These are phyloP conservation scores for Fonsecaea multimorphosa DNA, from an alignment of 2,329 filamentous ascomycete genomes.

Conservation along the genomic window DNA sequence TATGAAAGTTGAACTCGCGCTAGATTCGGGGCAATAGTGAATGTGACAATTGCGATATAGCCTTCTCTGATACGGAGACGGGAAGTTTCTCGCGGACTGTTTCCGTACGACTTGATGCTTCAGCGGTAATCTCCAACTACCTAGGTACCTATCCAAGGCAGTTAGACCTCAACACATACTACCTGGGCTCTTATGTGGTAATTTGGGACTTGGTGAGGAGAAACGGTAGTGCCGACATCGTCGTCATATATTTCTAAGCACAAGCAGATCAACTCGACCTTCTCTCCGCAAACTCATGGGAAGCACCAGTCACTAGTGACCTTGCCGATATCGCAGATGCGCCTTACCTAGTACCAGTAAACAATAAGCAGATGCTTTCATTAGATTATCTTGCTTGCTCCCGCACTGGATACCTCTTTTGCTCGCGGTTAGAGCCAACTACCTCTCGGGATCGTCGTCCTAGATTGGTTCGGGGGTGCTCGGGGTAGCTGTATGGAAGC, in stretches of 20 bases:
- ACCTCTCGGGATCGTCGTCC: not conserved
- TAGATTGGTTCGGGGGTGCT: not conserved
- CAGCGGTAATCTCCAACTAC: not conserved
- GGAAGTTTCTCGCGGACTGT: not conserved
- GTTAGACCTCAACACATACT: not conserved
- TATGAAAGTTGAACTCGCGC: not conserved
- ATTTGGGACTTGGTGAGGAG: slow-evolving; percentile 1
- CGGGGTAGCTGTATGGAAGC: too few relatives aligned
- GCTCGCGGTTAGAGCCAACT: not conserved
- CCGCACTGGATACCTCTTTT: not conserved
- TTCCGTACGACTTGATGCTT: not conserved
- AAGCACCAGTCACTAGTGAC: not conserved
- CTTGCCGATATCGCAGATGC: not conserved
- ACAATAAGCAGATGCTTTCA: not conserved
- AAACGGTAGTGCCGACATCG: not conserved
- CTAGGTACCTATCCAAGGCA: not conserved
- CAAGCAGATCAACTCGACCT: slow-evolving; percentile 4
- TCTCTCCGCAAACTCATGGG: slow-evolving; percentile 6
- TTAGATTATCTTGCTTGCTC: not conserved
- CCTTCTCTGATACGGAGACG: slow-evolving; percentile 6
- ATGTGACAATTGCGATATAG: not conserved
- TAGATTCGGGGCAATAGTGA: slow-evolving; percentile 3
- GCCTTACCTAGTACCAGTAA: not conserved
- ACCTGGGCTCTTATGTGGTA: not conserved
- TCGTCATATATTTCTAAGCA: slow-evolving; percentile 4